A percentile compares a stretch with the other conserved stretches of the same genome.
phyloP scores from a whole-genome alignment of 2,329 filamentous ascomycete species.

The Thermothelomyces thermophilus region DNA sequence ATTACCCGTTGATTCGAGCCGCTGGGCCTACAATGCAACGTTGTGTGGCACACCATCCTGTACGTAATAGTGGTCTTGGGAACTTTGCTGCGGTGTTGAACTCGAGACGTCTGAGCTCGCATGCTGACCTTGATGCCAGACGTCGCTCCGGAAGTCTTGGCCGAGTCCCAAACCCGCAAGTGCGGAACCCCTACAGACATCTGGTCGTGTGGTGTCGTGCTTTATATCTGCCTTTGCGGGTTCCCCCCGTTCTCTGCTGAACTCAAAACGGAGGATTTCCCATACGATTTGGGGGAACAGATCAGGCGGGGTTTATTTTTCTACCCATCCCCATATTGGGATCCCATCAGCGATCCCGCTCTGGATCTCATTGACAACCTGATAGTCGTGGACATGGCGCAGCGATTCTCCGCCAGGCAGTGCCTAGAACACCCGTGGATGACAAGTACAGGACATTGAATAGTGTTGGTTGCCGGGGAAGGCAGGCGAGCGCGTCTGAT shows the following conservation, averaged over 20 bases:
- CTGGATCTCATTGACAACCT: not conserved
- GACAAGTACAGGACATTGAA: not conserved
- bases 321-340: not conserved
- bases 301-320: not conserved
- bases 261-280: not conserved
- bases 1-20: not conserved
- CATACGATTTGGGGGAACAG: not conserved
- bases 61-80: too few species aligned
- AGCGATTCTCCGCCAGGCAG: not conserved
- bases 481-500: not conserved
- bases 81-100: too few species aligned
- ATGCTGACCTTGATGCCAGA: not conserved
- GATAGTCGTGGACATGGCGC: not conserved
- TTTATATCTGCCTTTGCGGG: not conserved
- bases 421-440: not conserved
- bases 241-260: not conserved
- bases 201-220: not conserved
- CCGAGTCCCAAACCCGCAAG: not conserved
- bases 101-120: too few species aligned
- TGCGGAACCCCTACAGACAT: not conserved
- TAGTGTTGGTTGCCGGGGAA: not conserved
- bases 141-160: not conserved
- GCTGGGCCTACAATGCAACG: not conserved
- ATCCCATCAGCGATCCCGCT: not conserved
- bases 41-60: not conserved